Percentiles rank a stretch among this genome's conserved stretches.
Evolutionary conservation across 208 protist species (phyloP).

Genomic region (Leishmania aethiopica): DNA sequence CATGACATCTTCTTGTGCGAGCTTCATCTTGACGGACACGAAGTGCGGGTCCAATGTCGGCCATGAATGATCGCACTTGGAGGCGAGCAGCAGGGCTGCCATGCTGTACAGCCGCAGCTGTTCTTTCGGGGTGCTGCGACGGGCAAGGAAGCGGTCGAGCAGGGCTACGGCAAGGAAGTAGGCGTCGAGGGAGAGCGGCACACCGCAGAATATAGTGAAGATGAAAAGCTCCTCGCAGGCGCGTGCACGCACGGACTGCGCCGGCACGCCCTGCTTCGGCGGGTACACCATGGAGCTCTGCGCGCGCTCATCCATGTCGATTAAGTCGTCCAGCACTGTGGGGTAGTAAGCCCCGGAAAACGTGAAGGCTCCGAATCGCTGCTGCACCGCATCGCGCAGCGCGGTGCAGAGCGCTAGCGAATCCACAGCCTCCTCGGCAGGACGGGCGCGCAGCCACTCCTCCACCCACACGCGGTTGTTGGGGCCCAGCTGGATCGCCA

Average conservation of each 20-base stretch:
- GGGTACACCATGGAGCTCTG: constrained; percentile 23
- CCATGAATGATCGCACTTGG: constrained; percentile 99
- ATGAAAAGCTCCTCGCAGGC: constrained; percentile 52
- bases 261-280: constrained; percentile 14
- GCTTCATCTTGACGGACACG: constrained; percentile 88
- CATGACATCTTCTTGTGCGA: constrained; percentile 64
- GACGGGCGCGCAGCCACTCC: constrained; percentile 12
- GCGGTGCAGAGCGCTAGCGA: constrained; percentile 22
- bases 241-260: constrained; percentile 33
- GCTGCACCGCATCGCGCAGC: constrained; percentile 32
- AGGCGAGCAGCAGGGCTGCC: constrained; percentile 94
- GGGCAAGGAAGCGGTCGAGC: constrained; percentile 82
- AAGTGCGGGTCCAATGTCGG: constrained; percentile 85
- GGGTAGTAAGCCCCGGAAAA: constrained; percentile 55
- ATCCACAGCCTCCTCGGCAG: constrained; percentile 5
- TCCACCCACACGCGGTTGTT: constrained; percentile 36
- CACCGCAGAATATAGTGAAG: constrained; percentile 31
- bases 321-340: constrained; percentile 59
- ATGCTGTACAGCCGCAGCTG: constrained; percentile 70
- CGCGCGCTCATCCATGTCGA: constrained; percentile 61
- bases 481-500: constrained; percentile 39
- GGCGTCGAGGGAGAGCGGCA: constrained; percentile 61
- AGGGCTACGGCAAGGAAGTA: constrained; percentile 81
- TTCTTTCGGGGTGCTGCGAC: constrained; percentile 51
- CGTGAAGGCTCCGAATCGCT: constrained; percentile 28